These are phyloP conservation scores for Candida ficus DNA, from an alignment of 805 yeast genomes.

Conservation along the genomic window DNA sequence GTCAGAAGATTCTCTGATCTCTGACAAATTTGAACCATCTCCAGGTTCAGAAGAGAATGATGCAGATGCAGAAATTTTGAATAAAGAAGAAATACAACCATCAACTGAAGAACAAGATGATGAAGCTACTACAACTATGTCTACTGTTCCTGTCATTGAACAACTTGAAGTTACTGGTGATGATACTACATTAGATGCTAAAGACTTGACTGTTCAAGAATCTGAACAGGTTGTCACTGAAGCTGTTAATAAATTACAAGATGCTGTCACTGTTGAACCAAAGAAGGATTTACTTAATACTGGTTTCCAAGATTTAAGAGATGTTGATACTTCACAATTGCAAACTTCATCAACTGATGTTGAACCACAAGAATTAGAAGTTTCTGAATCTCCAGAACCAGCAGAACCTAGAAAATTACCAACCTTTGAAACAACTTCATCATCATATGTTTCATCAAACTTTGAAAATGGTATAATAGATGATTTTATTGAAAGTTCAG, in stretches of 20 bases:
- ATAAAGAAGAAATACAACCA: too few relatives aligned
- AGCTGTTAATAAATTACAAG: slow-evolving; percentile 7
- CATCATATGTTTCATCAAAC: slow-evolving; percentile 21
- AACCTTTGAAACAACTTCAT: slow-evolving; percentile 4
- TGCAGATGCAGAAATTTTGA: too few relatives aligned
- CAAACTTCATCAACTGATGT: slow-evolving; percentile 11
- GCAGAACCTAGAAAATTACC: neutral
- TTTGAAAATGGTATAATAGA: slow-evolving; percentile 23
- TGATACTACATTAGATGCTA: neutral
- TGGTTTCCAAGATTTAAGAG: slow-evolving; percentile 1
- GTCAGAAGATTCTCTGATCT: slow-evolving; percentile 20
- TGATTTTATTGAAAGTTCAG: slow-evolving; percentile 20
- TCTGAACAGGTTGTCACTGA: too few relatives aligned
- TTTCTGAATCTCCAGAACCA: neutral
- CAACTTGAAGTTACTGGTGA: neutral
- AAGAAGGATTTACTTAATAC: neutral
- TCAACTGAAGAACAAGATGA: too few relatives aligned
- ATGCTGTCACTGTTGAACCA: slow-evolving; percentile 13
- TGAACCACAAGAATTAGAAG: slow-evolving; percentile 9
- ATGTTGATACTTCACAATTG: neutral
- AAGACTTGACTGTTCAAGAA: too few relatives aligned
- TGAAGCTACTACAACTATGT: neutral
- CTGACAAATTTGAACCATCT: slow-evolving; percentile 1
- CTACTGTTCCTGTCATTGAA: neutral
- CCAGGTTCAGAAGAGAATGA: neutral